Percentiles rank a stretch among this genome's conserved stretches.
These are phyloP conservation scores for Colletotrichum lindemuthianum DNA, from an alignment of 2,329 filamentous ascomycete genomes.

Conservation along the genomic window DNA sequence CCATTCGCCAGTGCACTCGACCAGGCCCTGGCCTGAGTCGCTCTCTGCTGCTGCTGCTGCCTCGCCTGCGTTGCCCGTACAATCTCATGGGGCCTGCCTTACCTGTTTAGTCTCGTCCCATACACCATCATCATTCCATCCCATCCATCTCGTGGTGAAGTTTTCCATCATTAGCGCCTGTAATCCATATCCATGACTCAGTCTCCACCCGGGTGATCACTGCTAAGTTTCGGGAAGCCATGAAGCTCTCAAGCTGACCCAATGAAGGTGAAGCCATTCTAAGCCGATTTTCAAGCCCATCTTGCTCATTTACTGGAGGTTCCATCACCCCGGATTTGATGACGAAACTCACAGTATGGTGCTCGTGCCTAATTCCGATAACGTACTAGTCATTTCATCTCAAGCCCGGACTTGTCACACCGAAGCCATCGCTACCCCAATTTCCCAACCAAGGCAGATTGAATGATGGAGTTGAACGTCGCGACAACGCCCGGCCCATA, in stretches of 20 bases:
- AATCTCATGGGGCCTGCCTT: conserved; percentile 23
- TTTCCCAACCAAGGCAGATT: conserved; percentile 5
- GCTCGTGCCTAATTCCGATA: not conserved
- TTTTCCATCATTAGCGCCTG: conserved; percentile 12
- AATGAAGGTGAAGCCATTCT: conserved; percentile 21
- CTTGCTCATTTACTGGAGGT: not conserved
- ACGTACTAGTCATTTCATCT: not conserved
- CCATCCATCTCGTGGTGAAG: not conserved
- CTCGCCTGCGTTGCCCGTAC: conserved; percentile 35
- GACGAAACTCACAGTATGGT: conserved; percentile 2
- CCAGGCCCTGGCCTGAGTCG: conserved; percentile 28
- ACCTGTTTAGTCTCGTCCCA: not conserved
- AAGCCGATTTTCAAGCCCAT: not conserved
- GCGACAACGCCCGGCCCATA: not conserved
- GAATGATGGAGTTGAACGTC: not conserved
- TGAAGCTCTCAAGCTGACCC: not conserved
- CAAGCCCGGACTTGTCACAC: conserved; percentile 8
- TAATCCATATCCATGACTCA: conserved; percentile 23
- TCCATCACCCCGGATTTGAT: conserved; percentile 11
- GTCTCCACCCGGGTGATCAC: not conserved
- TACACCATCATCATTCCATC: conserved; percentile 16
- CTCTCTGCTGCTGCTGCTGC: conserved; percentile 5
- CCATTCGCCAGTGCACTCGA: not conserved
- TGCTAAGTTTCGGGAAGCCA: conserved; percentile 2
- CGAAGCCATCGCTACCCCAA: conserved; percentile 32